phyloP scores from a whole-genome alignment of 805 yeast species.

The Monosporozyma solicola region DNA sequence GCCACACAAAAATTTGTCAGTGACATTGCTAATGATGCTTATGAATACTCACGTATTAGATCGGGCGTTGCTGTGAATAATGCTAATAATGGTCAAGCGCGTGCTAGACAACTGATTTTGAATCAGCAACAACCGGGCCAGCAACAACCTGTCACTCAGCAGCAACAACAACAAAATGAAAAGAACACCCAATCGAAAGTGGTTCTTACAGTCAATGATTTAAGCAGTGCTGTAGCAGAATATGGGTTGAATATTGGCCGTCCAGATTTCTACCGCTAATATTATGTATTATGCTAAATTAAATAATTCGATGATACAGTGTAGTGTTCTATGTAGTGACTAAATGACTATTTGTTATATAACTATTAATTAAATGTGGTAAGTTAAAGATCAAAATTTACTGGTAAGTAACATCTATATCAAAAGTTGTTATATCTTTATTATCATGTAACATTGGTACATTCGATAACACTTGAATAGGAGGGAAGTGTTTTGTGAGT shows the following conservation, averaged over 20 bases:
- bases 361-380: too few relatives aligned
- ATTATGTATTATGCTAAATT: neutral
- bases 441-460: too few relatives aligned
- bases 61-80: constrained; percentile 82
- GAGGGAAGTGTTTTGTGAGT: too few relatives aligned
- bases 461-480: too few relatives aligned
- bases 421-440: too few relatives aligned
- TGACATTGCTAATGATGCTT: constrained; percentile 94
- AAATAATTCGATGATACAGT: neutral
- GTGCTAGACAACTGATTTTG: constrained; percentile 69
- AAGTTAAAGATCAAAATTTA: too few relatives aligned
- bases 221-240: constrained; percentile 86
- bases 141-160: constrained; percentile 27
- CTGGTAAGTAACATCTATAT: too few relatives aligned
- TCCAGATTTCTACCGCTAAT: constrained; percentile 85
- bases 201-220: constrained; percentile 85
- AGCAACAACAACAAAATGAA: constrained; percentile 38
- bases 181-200: constrained; percentile 51
- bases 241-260: constrained; percentile 84
- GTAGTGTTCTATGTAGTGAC: neutral
- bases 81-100: constrained; percentile 74
- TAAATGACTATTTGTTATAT: neutral
- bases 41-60: constrained; percentile 87
- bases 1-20: constrained; percentile 94
- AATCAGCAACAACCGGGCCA: constrained; percentile 47